These are phyloP conservation scores for Kalmusia sp. DNA, from an alignment of 2,329 filamentous ascomycete species.

Conservation along the genomic window DNA sequence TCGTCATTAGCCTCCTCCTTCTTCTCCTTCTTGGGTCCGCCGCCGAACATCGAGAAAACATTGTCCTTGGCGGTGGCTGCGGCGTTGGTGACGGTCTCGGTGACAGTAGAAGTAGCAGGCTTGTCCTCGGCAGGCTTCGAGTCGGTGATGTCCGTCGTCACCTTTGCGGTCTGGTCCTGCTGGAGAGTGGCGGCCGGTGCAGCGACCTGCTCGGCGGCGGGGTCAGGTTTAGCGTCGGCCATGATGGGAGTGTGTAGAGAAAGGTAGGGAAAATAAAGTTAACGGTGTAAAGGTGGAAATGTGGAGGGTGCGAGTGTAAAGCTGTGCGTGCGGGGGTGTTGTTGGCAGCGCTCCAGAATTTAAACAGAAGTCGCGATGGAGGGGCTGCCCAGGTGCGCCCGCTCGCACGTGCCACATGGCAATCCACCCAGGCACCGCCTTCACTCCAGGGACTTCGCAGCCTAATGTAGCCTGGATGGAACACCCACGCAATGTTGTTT, in stretches of 20 bases:
- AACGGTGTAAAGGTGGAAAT: neutral
- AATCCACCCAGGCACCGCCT: neutral
- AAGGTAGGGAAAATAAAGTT: too few relatives aligned
- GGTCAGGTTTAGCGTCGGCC: conserved; percentile 51
- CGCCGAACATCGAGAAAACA: conserved; percentile 99
- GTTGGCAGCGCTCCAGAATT: conserved; percentile 30
- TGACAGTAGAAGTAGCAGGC: conserved; percentile 42
- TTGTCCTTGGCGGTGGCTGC: conserved; percentile 54
- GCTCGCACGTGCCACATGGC: conserved; percentile 1
- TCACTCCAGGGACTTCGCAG: neutral
- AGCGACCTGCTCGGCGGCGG: conserved; percentile 47
- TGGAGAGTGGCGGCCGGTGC: conserved; percentile 49
- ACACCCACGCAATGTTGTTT: neutral
- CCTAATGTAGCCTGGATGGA: conserved; percentile 3
- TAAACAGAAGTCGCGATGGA: conserved; percentile 25
- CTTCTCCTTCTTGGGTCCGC: conserved; percentile 96
- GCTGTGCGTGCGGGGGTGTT: conserved; percentile 22
- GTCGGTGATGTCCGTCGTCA: conserved; percentile 49
- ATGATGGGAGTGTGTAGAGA: conserved; percentile 23
- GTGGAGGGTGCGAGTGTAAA: conserved; percentile 2
- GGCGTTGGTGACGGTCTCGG: conserved; percentile 48
- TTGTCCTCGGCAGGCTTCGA: conserved; percentile 60
- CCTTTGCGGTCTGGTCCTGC: conserved; percentile 53
- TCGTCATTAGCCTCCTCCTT: conserved; percentile 73
- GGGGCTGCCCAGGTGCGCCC: conserved; percentile 7